Evolutionary conservation across 306 rosid species (phyloP).

Genomic region (Quercus alba): DNA sequence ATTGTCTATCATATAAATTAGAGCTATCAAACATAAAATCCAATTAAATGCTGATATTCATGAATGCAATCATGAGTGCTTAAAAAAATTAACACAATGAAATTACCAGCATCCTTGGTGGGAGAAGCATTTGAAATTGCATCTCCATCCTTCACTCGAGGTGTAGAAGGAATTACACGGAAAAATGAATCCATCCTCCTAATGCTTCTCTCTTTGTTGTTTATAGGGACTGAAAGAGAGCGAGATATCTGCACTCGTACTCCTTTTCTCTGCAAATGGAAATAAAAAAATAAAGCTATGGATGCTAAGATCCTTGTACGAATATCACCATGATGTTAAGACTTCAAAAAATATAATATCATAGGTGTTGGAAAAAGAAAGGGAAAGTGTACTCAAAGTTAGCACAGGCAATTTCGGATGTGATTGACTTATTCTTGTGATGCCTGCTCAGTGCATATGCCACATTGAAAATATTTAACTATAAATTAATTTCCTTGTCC

Average conservation of each 20-base stretch:
- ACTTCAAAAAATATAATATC: conserved; percentile 4
- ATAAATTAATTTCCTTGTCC: background rate
- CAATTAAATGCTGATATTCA: background rate
- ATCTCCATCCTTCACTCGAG: conserved; percentile 54
- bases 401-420: background rate
- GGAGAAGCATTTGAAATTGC: conserved; percentile 38
- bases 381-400: conserved; percentile 6
- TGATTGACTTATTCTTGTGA: background rate
- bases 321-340: background rate
- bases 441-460: conserved; percentile 4
- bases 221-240: conserved; percentile 76
- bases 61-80: background rate
- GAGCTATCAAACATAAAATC: conserved; percentile 8
- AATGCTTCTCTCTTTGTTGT: conserved; percentile 43
- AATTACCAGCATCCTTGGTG: conserved; percentile 55
- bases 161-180: conserved; percentile 88
- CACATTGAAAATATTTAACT: background rate
- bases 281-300: conserved; percentile 14
- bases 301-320: background rate
- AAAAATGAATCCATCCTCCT: conserved; percentile 73
- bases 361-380: background rate
- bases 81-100: background rate
- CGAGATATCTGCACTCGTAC: conserved; percentile 64
- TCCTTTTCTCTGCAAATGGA: conserved; percentile 53
- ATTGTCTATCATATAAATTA: background rate